Base-by-base conservation (phyloP, 441 rosid species). In the Erodium trifolium region DNA sequence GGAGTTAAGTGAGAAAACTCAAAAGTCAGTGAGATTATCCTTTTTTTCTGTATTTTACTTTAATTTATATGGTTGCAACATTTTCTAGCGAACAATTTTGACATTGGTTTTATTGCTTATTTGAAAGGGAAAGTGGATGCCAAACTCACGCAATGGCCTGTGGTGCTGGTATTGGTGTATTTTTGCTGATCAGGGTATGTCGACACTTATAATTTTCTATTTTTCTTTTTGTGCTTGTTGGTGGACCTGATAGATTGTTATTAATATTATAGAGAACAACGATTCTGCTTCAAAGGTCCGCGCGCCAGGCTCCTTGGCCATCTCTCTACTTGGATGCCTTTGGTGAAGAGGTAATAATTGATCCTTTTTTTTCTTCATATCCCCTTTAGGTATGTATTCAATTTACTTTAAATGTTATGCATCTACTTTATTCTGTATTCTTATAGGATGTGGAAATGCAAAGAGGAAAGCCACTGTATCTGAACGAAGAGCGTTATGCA, bases 241-340 rank as follows among this genome's bases (percentile, higher is more conserved):
- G 43, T 63, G 60, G 64, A 71, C 66, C 65, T 64, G 77, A 73
- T 69, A 41, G 64, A 41, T 67, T 10, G 70, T 75, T 66, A 34
- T 67, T 77, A 31, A 72, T 68, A 55, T 73, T 18, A 71, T 75
- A 96, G 99, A 89, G 82, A 80, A 93, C 99, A 55, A 87, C 91
- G 39, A 85, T 91, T 80, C 76, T 88, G 76, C 85, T 96, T 35
- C 96, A 87, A 81, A 86, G 99, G 79, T 86, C 82, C 77, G 91
- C 86, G n/a, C 95, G 92, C 19, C 97, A 83, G 75, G 86, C 97
- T 74, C 83, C 87, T 70, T 96, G 99, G 99, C 97, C 94, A n/a
- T 93, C 99, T 59, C 97, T 82, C 5, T 96, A 91, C 80, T 81
- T 96, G 84, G 99, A 96, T 84, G 82, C 84, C 7, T 96, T 82